Base-by-base conservation (phyloP, 495 filamentous ascomycete genomes). In the Penicillium nucicola region DNA sequence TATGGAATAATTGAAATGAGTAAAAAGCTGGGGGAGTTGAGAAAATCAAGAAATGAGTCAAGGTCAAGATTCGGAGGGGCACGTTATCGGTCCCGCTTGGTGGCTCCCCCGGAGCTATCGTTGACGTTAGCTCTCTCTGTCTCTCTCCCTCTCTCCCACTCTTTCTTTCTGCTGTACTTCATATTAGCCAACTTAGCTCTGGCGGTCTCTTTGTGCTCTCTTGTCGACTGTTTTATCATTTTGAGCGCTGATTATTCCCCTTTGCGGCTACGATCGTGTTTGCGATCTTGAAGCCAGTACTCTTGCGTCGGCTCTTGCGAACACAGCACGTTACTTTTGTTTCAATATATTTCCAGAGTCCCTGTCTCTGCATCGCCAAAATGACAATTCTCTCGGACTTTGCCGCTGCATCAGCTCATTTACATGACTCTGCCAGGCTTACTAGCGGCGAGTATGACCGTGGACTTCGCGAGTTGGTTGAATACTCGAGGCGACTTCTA, bases 371-470 rank as follows among this genome's bases (percentile, higher is more conserved):
- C 13, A 12, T 42, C 8, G 35, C 36, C 37, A 39, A 36, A 2
- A 61, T 62, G 59, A 46, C 42, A 11, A 10, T 45, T 10, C 23
- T 57, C 28, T 43, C 55, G 11, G 48, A 52, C 40, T 32, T 62
- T 41, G 22, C 46, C 42, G 40, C 59, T 7, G 38, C 51, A 5
- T 59, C 56, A 4, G 34, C 60, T 7, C 40, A 50, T 19, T 31
- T 60, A 17, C 53, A 45, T 20, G 33, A 42, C 28, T 25, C 36
- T 31, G 49, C 22, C 19, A 3, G 44, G 12, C 36, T 55, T 9
- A 25, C 54, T 15, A 51, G 61, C 25, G 60, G 69, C 19, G 45
- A 37, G n/a, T 65, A 70, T 50, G 62, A 71, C 34, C 52, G 50
- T 13, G 60, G 61, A 31, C 58, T 71, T 13, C 61, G 61, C 19